Base-by-base conservation (phyloP, 345 rosid genomes). In the Eutrema heterophyllum region DNA sequence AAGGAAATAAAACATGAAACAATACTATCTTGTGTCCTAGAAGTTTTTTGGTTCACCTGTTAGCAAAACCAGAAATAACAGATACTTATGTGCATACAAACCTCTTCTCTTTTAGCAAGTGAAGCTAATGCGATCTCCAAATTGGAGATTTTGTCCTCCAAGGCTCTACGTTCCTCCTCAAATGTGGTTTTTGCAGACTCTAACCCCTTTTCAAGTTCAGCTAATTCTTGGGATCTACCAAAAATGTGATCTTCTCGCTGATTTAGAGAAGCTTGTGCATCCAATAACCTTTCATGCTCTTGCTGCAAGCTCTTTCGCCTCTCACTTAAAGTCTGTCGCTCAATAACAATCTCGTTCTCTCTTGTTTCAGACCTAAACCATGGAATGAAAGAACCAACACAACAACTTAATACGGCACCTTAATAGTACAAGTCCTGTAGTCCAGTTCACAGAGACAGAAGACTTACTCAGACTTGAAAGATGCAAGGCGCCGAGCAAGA, bases 211-310 rank as follows among this genome's bases (percentile, higher is more conserved):
- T 86, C 86, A 48, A 84, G 64, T 67, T 53, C 87, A 78, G 72
- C 79, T 69, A 92, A 65, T 75, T 95, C 97, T 76, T 84, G 89
- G 59, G 89, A 82, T 81, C 85, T 86, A 63, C 77, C 75, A 70
- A 85, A 85, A 72, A 90, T 81, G 77, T 84, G 76, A 16, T 87
- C 97, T 84, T 95, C 98, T 82, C 98, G 88, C 78, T 86, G 90
- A 78, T 86, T 92, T 67, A 92, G 85, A 10, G 81, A 83, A 73
- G 84, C 80, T 79, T 92, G 94, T 51, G 84, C 88, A 72, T 92
- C 92, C 48, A 92, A 86, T 64, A 95, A 79, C 35, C 87, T 81
- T 82, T 87, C 89, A 36, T 92, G 91, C 80, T 89, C 98, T 82
- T 85, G 84, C 76, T 88, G 91, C 83, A 95, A 70, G 72, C 63